A percentile compares a stretch with the other conserved stretches of the same genome.
Evolutionary conservation across 257 asterid genomes (phyloP).

Genomic region (Solanum bulbocastanum): DNA sequence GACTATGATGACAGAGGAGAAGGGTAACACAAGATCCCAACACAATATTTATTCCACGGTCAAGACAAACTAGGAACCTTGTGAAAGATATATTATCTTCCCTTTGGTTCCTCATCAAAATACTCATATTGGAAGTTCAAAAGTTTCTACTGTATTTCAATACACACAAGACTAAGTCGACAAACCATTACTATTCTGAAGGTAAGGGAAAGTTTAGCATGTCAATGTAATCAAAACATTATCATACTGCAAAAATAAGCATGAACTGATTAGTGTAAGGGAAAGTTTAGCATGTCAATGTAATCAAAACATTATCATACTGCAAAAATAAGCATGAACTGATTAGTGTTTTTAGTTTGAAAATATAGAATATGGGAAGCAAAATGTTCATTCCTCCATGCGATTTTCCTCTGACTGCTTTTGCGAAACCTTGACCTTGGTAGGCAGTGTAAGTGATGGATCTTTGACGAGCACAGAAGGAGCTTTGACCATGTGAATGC

Average conservation of each 20-base stretch:
- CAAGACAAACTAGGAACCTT: too few species aligned
- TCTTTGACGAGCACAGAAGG: slow-evolving; percentile 33
- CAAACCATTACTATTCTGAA: neutral
- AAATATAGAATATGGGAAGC: neutral
- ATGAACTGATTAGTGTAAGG: neutral
- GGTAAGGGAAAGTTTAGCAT: neutral
- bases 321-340: neutral
- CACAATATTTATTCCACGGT: too few species aligned
- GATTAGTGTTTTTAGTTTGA: neutral
- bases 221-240: neutral
- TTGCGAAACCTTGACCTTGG: too few species aligned
- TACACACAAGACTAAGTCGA: neutral
- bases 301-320: too few species aligned
- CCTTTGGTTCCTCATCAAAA: too few species aligned
- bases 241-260: neutral
- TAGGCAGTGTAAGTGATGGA: slow-evolving; percentile 6
- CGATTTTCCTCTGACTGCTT: neutral
- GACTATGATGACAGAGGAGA: neutral
- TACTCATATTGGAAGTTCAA: too few species aligned
- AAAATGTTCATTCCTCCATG: slow-evolving; percentile 24
- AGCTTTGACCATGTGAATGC: slow-evolving; percentile 53
- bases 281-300: neutral
- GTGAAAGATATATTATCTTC: too few species aligned
- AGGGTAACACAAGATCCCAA: neutral
- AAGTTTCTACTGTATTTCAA: neutral